phyloP scores from a whole-genome alignment of 2,329 filamentous ascomycete species.

The Meredithiella fracta region DNA sequence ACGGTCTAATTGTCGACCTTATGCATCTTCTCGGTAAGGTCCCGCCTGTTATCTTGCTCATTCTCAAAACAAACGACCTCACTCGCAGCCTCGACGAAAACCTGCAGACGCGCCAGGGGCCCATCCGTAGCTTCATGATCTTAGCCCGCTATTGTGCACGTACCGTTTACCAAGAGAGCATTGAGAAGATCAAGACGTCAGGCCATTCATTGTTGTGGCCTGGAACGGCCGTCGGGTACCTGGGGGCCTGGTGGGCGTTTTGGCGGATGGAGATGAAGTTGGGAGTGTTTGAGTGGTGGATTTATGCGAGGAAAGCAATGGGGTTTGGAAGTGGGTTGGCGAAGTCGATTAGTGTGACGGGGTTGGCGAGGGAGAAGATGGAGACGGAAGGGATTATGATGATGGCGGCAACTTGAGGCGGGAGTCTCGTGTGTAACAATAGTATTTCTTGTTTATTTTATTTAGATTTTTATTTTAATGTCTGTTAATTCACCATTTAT shows the following conservation, averaged over 20 bases:
- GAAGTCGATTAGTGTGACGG: slow-evolving; percentile 11
- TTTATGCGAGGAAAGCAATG: slow-evolving; percentile 34
- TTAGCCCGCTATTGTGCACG: slow-evolving; percentile 51
- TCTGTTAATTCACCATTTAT: background rate
- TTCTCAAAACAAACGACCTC: slow-evolving; percentile 94
- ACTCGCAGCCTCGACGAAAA: slow-evolving; percentile 89
- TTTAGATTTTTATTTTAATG: slow-evolving; percentile 1
- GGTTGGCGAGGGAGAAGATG: background rate
- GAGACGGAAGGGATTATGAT: background rate
- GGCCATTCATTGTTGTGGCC: slow-evolving; percentile 43
- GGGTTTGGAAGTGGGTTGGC: slow-evolving; percentile 18
- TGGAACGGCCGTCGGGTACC: slow-evolving; percentile 34
- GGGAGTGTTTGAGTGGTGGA: slow-evolving; percentile 45
- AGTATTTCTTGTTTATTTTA: background rate
- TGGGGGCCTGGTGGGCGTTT: slow-evolving; percentile 42
- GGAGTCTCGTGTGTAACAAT: slow-evolving; percentile 2
- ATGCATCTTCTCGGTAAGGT: slow-evolving; percentile 79
- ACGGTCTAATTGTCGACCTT: slow-evolving; percentile 75
- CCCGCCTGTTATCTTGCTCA: slow-evolving; percentile 79
- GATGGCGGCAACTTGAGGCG: background rate
- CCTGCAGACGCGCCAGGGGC: slow-evolving; percentile 54
- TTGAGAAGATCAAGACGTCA: slow-evolving; percentile 35
- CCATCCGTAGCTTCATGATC: slow-evolving; percentile 50
- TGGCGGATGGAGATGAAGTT: slow-evolving; percentile 46
- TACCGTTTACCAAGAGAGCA: slow-evolving; percentile 47